Base-by-base conservation (phyloP, 495 filamentous ascomycete genomes). In the Tuber indicum region DNA sequence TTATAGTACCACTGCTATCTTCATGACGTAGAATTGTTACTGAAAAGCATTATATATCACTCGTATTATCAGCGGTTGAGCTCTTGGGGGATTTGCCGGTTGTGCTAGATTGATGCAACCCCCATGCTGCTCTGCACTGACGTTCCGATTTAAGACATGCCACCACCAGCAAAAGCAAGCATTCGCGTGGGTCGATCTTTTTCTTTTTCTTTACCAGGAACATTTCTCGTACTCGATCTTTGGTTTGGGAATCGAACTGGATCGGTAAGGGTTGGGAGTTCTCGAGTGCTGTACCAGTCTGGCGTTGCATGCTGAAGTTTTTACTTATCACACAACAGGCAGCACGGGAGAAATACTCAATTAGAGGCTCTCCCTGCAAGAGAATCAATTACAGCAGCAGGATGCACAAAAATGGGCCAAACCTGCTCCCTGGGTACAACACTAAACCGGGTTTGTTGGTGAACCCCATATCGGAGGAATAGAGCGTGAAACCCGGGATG, bases 161-260 rank as follows among this genome's bases (percentile, higher is more conserved):
- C 14, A 36, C 58, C 26, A 36, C 58, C 26, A 32, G n/a, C 12
- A 36, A 66, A 66, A 66, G 58, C 58, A 66, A 66, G 58, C 58
- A 36, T 66, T 36, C 36, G 26, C 26, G 26, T 66, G 26, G 26
- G 58, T 17, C 26, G 14, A 66, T 32, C 17, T 36, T 62, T 66
- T 36, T 66, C 12, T 66, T 66, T 66, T 66, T 66, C 58, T 19
- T 16, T 36, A 66, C 58, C 32, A 19, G 58, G 58, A 66, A 66
- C 26, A 4, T 66, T 66, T 32, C 26, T 66, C 32, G 14, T 66
- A 66, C 58, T 17, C n/a, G 58, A 66, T 66, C 58, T 66, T 36
- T 66, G 58, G 58, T 66, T 66, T 66, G 58, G 58, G 58, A 66
- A 66, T 66, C 58, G 58, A 66, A 36, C 26, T 66, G 58, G 58